Evolutionary conservation across 78 protist species (phyloP).

Genomic region (Isochrysis galbana): DNA sequence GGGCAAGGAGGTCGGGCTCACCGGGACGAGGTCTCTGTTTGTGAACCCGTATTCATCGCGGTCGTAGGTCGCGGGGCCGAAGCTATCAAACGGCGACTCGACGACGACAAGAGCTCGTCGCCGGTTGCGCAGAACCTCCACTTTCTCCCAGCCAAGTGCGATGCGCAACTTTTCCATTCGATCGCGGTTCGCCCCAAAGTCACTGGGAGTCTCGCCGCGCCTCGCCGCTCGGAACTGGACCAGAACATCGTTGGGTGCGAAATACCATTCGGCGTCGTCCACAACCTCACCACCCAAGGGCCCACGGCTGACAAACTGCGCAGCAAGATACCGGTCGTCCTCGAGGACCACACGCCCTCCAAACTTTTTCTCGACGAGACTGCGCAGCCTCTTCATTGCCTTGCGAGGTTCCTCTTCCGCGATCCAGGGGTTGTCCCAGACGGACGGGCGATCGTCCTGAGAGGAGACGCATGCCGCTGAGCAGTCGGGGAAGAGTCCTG

Average conservation of each 20-base stretch:
- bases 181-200: background rate
- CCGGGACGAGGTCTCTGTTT: background rate
- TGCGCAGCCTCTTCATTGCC: background rate
- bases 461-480: background rate
- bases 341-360: background rate
- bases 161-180: background rate
- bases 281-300: background rate
- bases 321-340: background rate
- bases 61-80: background rate
- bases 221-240: constrained; percentile 9
- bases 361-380: background rate
- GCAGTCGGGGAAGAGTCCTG: background rate
- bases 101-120: constrained; percentile 9
- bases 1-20: background rate
- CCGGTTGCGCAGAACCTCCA: constrained; percentile 11
- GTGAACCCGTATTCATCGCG: constrained; percentile 1
- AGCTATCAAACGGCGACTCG: background rate
- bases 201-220: background rate
- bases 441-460: background rate
- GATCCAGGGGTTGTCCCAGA: constrained; percentile 16
- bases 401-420: background rate
- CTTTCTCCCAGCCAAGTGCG: background rate
- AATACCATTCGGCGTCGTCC: constrained; percentile 8
- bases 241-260: background rate
- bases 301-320: background rate